phyloP scores from a whole-genome alignment of 352 stramenopile species.

The Pilasporangium apinafurcum region DNA sequence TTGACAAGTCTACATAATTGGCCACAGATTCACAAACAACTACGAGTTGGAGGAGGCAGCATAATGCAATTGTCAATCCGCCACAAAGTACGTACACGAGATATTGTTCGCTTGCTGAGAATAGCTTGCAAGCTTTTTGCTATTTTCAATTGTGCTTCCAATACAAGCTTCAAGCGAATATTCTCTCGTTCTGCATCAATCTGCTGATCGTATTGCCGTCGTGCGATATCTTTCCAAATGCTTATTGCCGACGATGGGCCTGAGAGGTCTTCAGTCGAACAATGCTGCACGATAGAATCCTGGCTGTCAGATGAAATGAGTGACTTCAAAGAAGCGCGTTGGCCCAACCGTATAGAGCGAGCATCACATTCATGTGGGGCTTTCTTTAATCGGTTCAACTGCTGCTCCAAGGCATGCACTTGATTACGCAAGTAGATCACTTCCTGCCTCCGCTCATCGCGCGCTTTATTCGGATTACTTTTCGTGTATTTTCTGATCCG shows the following conservation, averaged over 20 bases:
- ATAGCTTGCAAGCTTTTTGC: conserved; percentile 50
- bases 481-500: neutral
- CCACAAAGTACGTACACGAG: too few relatives aligned
- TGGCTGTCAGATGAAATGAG: too few relatives aligned
- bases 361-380: neutral
- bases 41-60: too few relatives aligned
- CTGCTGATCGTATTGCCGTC: neutral
- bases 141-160: conserved; percentile 53
- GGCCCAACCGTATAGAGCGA: too few relatives aligned
- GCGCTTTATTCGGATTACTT: conserved; percentile 2
- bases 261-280: too few relatives aligned
- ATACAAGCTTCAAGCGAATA: conserved; percentile 38
- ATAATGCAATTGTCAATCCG: too few relatives aligned
- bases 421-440: conserved; percentile 1
- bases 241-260: too few relatives aligned
- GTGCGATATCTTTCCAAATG: conserved; percentile 2
- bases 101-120: conserved; percentile 38
- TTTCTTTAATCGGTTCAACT: conserved; percentile 1
- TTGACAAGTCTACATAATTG: too few relatives aligned
- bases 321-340: too few relatives aligned
- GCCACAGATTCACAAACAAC: too few relatives aligned
- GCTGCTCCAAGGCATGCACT: conserved; percentile 3
- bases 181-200: conserved; percentile 55
- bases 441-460: conserved; percentile 1
- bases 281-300: too few relatives aligned